phyloP scores from a whole-genome alignment of 495 filamentous ascomycete genomes.

The Tuber magnatum region DNA sequence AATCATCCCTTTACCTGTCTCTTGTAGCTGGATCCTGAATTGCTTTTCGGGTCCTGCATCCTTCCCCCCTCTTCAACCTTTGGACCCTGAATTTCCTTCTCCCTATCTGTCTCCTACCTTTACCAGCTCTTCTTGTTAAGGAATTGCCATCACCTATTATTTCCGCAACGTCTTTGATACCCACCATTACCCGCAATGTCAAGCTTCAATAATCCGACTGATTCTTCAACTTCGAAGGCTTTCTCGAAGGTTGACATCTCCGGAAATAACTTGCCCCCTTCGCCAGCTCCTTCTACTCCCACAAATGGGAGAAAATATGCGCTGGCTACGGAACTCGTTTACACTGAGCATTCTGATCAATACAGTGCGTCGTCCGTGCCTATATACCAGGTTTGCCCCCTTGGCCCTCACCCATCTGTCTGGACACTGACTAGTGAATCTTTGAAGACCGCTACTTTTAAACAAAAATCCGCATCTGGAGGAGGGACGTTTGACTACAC shows the following conservation, averaged over 20 bases:
- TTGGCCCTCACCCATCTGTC: not conserved
- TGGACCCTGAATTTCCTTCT: not conserved
- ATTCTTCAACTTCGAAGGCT: constrained; percentile 54
- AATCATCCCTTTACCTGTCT: not conserved
- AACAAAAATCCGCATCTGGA: constrained; percentile 73
- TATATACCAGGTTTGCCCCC: constrained; percentile 68
- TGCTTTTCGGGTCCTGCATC: not conserved
- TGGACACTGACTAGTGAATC: constrained; percentile 6
- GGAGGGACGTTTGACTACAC: constrained; percentile 94
- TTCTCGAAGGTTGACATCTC: constrained; percentile 71
- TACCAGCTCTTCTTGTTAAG: not conserved
- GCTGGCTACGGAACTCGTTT: constrained; percentile 90
- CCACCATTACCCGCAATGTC: constrained; percentile 10
- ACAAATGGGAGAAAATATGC: constrained; percentile 77
- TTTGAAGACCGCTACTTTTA: constrained; percentile 83
- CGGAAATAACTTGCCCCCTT: constrained; percentile 85
- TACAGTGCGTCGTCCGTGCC: constrained; percentile 91
- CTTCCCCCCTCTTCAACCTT: not conserved
- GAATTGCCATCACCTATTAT: not conserved
- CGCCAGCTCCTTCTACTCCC: constrained; percentile 87
- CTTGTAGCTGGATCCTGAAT: not conserved
- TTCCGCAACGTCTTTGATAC: not conserved
- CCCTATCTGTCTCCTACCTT: not conserved
- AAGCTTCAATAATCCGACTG: constrained; percentile 1
- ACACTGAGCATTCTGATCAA: constrained; percentile 89